Evolutionary conservation across 108 stramenopile species (phyloP).

Genomic region (Nitzschia palea): DNA sequence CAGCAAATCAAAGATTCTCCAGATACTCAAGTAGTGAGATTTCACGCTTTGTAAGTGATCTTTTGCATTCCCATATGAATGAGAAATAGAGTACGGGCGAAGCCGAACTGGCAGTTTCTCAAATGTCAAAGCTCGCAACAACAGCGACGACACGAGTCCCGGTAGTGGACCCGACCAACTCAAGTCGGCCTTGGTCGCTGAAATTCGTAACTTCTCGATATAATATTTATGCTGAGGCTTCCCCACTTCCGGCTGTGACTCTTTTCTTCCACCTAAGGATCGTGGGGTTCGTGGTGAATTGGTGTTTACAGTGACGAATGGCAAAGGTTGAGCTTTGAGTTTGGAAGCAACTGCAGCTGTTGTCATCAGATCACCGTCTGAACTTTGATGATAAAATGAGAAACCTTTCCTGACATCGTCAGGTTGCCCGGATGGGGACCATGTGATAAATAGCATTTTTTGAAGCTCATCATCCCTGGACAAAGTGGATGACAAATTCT

Average conservation of each 20-base stretch:
- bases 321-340: conserved; percentile 18
- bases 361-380: conserved; percentile 19
- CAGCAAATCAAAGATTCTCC: conserved; percentile 53
- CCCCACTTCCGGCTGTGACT: conserved; percentile 8
- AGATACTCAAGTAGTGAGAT: conserved; percentile 55
- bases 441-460: conserved; percentile 19
- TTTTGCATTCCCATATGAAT: conserved; percentile 54
- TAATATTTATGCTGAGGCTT: conserved; percentile 56
- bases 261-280: conserved; percentile 3
- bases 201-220: conserved; percentile 57
- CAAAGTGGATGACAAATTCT: neutral
- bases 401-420: neutral
- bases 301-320: conserved; percentile 8
- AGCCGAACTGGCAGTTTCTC: conserved; percentile 50
- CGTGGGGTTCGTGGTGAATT: conserved; percentile 10
- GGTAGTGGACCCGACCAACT: conserved; percentile 61
- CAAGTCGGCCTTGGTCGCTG: conserved; percentile 49
- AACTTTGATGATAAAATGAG: conserved; percentile 1
- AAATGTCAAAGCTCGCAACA: conserved; percentile 55
- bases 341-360: conserved; percentile 46
- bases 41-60: conserved; percentile 49
- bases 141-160: conserved; percentile 23
- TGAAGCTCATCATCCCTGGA: conserved; percentile 37
- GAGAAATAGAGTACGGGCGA: conserved; percentile 40
- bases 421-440: neutral